Percentiles rank a stretch among this genome's conserved stretches.
These are phyloP conservation scores for Boletus patriciae DNA, from an alignment of 768 basidiomycete species.

Conservation along the genomic window DNA sequence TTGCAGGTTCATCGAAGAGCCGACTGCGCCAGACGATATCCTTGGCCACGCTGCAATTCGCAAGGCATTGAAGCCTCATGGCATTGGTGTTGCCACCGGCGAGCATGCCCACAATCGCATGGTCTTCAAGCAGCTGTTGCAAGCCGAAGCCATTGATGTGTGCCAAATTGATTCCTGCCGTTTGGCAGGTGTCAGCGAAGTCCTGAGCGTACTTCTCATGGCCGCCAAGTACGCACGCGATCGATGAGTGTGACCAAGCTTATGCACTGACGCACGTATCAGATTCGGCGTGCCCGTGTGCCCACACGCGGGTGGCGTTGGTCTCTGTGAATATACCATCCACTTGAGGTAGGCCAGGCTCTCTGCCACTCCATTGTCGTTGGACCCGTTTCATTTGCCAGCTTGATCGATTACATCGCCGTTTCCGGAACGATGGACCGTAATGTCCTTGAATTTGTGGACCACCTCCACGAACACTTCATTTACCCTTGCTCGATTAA, in stretches of 20 bases:
- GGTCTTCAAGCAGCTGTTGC: conserved; percentile 95
- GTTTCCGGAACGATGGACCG: conserved; percentile 91
- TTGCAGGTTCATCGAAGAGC: conserved; percentile 92
- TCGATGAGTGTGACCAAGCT: not conserved
- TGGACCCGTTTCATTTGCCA: conserved; percentile 28
- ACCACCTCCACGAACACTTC: conserved; percentile 95
- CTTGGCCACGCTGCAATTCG: conserved; percentile 86
- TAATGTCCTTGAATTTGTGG: conserved; percentile 88
- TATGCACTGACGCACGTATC: conserved; percentile 8
- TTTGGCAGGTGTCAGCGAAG: conserved; percentile 91
- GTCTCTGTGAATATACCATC: conserved; percentile 91
- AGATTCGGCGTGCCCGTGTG: conserved; percentile 90
- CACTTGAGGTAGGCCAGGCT: conserved; percentile 60
- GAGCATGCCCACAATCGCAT: conserved; percentile 97
- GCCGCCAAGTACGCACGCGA: conserved; percentile 67
- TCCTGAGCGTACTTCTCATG: conserved; percentile 91
- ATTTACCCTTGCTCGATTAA: conserved; percentile 88
- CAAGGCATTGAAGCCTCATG: conserved; percentile 75
- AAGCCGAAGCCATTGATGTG: conserved; percentile 92
- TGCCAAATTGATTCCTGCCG: conserved; percentile 95
- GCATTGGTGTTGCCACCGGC: conserved; percentile 93
- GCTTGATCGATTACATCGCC: conserved; percentile 91
- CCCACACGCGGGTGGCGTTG: conserved; percentile 95
- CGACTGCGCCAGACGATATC: conserved; percentile 93
- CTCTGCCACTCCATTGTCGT: not conserved